Base-by-base conservation (phyloP, 371 early-diverging fungal genomes). In the Mucor irregularis region DNA sequence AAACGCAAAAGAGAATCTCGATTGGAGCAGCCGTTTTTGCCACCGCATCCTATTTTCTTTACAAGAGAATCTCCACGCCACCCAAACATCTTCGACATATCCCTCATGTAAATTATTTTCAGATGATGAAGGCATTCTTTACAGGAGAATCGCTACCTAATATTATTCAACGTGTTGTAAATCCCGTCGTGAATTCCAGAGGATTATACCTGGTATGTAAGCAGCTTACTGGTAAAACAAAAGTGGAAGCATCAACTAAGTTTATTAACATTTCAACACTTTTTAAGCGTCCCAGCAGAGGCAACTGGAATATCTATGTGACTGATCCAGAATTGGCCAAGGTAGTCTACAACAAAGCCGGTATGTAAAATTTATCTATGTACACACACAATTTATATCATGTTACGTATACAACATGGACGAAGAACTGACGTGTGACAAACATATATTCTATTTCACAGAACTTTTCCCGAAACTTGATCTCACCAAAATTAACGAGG, bases 391-490 rank as follows among this genome's bases (percentile, higher is more conserved):
- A n/a, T n/a, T n/a, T n/a, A n/a, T n/a, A n/a, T n/a, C n/a, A n/a
- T n/a, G n/a, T n/a, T n/a, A 31, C 31, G 11, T 31, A 31, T 31
- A 31, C 11, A 31, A 7, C 31, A 31, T 31, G 5, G 5, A 7
- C 31, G 5, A 31, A 31, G 11, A 5, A 31, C 31, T 31, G 11
- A 7, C 7, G 11, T 19, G n/a, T n/a, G n/a, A n/a, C n/a, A n/a
- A n/a, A n/a, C n/a, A n/a, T n/a, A n/a, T n/a, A n/a, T n/a, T n/a
- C n/a, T n/a, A n/a, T n/a, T n/a, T n/a, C n/a, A n/a, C 31, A 60
- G 60, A 60, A 13, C 25, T 60, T 1, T 60, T 53, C 22, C 42
- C 53, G 21, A 60, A 60, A 28, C 24, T 46, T 4, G 28, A 53
- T 17, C 14, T 46, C 13, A 42, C 24, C 2, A 22, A 11, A 21